Evolutionary conservation across 164 flowering plant genomes (phyloP), one percentile per base, ranked within the genome.

Genomic region (Umbilicus rupestris): DNA sequence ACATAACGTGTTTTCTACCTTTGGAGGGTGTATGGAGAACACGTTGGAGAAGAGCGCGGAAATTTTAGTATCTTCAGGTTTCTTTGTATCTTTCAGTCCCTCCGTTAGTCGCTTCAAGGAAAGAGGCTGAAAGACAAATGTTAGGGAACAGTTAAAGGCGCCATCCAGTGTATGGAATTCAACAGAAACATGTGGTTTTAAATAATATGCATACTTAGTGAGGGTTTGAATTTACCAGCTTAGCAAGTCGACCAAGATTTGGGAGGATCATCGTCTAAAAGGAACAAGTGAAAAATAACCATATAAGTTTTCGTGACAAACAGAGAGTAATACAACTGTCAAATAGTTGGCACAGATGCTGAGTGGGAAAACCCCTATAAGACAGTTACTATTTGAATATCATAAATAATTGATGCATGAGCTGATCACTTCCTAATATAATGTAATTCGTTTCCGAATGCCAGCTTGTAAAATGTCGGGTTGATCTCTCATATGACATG

Each of bases 231-330:
- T 67, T 78, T 88, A 95, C 99, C 99, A 89, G 86, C 78, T 85
- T 85, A 22, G 84, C 94, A 67, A 95, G 78, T 59, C 89, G 93
- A 46, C 87, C 88, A 62, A 95, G 73, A 74, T 82, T 84, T 30
- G 97, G 99, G 39, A 95, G 91, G 78, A 89, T 73, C 97, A 92
- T 86, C 11, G 97, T 87, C 97, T 95, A 94, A 81, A 44, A 46
- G 33, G 47, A 62, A 52, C 7, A 72, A 44, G 66, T 20, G 39
- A 15, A 65, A 41, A 68, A 39, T 24, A 39, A 64, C 11, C 29
- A 29, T 16, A 37, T 20, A 66, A 30, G 20, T 22, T 15, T 47
- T 12, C 22, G 39, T 4, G 4, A 68, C 17, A 29, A 9, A 20
- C 5, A 47, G 17, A 30, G 31, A 41, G 44, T 41, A 24, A 28